phyloP scores from a whole-genome alignment of 768 basidiomycete genomes.

The Leccinum ochraceum region DNA sequence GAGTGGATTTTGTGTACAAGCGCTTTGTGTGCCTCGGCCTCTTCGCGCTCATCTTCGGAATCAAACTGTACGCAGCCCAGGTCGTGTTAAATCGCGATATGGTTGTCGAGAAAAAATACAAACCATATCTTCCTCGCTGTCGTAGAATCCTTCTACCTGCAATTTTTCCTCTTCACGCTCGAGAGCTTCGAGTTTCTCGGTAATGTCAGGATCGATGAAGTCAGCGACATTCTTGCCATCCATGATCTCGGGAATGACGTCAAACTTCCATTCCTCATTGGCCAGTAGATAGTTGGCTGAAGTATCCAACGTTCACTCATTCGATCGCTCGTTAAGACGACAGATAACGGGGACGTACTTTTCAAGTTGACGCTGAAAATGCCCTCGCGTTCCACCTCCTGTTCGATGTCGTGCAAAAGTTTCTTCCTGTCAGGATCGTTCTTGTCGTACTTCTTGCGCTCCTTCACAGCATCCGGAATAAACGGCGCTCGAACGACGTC shows the following conservation, averaged over 20 bases:
- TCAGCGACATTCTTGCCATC: constrained; percentile 99
- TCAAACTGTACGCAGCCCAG: constrained; percentile 37
- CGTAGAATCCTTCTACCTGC: constrained; percentile 95
- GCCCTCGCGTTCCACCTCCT: constrained; percentile 85
- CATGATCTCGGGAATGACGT: constrained; percentile 97
- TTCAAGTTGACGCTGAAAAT: constrained; percentile 90
- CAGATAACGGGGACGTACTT: constrained; percentile 47
- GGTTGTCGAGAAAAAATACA: constrained; percentile 19
- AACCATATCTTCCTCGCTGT: constrained; percentile 85
- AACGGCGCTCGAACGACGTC: constrained; percentile 85
- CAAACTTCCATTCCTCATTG: constrained; percentile 93
- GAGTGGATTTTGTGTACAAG: constrained; percentile 70
- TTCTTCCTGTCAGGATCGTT: constrained; percentile 74
- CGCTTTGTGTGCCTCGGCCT: constrained; percentile 55
- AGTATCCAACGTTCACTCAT: constrained; percentile 7
- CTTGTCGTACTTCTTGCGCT: constrained; percentile 82
- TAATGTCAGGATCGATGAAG: constrained; percentile 97
- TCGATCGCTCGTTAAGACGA: not conserved
- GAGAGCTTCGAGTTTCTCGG: constrained; percentile 93
- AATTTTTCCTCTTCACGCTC: constrained; percentile 96
- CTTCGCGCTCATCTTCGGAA: constrained; percentile 81
- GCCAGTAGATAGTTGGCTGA: constrained; percentile 88
- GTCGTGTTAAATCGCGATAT: constrained; percentile 2
- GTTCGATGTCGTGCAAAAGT: constrained; percentile 81
- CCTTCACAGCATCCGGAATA: constrained; percentile 84